Conservation (phyloP, 2,329 filamentous ascomycete species). For the Graphiopsis chlorocephala region DNA sequence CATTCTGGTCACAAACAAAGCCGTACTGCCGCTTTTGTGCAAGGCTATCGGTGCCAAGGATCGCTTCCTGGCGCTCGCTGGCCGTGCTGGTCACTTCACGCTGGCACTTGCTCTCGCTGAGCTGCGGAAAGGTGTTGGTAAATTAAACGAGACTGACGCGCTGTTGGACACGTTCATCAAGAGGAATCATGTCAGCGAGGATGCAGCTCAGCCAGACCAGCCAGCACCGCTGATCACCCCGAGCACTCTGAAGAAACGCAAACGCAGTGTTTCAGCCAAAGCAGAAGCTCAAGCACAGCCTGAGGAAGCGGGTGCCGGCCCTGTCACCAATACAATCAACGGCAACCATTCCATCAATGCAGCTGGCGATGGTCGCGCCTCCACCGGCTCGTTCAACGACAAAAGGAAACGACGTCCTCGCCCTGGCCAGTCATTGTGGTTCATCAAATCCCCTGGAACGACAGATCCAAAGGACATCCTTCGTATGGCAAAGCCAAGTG, state of each 20-base stretch:
- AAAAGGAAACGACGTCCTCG: too few species aligned
- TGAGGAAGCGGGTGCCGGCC: neutral
- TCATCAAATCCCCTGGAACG: too few species aligned
- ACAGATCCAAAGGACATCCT: too few species aligned
- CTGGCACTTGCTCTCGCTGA: neutral
- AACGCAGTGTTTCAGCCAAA: neutral
- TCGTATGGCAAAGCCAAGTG: too few species aligned
- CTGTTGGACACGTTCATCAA: neutral
- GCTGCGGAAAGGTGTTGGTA: neutral
- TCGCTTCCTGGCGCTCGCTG: neutral
- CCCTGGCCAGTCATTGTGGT: too few species aligned
- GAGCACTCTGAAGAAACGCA: neutral
- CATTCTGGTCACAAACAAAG: neutral
- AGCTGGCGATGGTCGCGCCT: too few species aligned
- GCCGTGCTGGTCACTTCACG: neutral
- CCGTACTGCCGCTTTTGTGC: neutral
- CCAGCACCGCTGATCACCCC: neutral
- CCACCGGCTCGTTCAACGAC: too few species aligned
- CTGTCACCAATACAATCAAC: too few species aligned
- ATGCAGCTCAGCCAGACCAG: too few species aligned
- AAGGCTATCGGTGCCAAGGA: neutral
- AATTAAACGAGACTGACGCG: neutral
- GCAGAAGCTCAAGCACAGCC: neutral
- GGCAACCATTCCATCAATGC: too few species aligned
- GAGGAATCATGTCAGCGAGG: neutral